Evolutionary conservation across 768 basidiomycete genomes (phyloP), one percentile per base, ranked within the genome.

Genomic region (Panaeolus cyanescens): DNA sequence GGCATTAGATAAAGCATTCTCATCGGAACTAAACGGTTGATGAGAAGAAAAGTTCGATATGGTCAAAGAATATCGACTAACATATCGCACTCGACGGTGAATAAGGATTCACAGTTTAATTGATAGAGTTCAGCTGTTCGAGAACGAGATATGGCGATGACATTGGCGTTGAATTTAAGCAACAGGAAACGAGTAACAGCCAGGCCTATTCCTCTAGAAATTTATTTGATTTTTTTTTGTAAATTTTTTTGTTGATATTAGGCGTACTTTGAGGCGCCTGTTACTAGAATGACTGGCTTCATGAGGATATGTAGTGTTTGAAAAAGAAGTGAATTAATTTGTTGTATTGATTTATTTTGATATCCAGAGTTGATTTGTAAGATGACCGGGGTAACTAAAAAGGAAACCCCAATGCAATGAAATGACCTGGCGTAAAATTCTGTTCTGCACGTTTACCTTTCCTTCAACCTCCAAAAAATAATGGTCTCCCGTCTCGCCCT

Each of bases 221-320:
- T 55, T 60, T 31, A 59, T 40, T 56, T 62, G 39, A 36, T 40
- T 65, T 32, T 15, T 15, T 19, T n/a, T 31, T 55, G 22, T 42
- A 19, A 39, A 61, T 30, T 10, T 53, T 33, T 65, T 15, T 56
- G 54, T 32, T 59, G 30, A 56, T 36, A 39, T 56, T 56, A 33
- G 22, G 61, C 59, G 36, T 64, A 91, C 90, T 82, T 92, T 58
- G 92, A 95, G 19, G 92, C 95, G 58, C 96, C 95, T 60, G 95
- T 92, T 65, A 96, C 81, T 58, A 95, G 71, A 32, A 95, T 80
- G 57, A 91, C 85, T 4, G 88, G 86, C 62, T 77, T 82, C 64
- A 72, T 71, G 59, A 45, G 56, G 59, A 60, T 36, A 58, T 33
- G 15, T 5, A 33, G 50, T 60, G 39, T 55, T 32, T 33, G 50